Evolutionary conservation across 768 basidiomycete species (phyloP).

Genomic region (Mycena albidolilacea): DNA sequence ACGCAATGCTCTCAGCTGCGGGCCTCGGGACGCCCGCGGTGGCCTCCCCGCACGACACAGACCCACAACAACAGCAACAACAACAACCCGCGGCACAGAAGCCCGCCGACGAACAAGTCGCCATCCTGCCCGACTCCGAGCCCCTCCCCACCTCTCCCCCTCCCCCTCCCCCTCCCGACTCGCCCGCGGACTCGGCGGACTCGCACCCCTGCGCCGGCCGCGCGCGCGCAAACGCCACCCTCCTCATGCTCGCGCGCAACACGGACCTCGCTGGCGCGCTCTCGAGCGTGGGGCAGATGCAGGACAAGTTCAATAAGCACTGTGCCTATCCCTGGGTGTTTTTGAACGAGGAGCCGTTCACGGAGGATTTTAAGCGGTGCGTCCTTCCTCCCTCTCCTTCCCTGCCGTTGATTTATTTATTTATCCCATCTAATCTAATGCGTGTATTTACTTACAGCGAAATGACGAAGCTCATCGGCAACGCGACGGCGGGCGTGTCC

Average conservation of each 20-base stretch:
- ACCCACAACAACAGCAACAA: too few relatives aligned
- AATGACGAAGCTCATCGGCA: slow-evolving; percentile 21
- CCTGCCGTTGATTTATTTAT: too few relatives aligned
- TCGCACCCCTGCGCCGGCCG: slow-evolving; percentile 5
- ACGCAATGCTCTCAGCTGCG: not conserved
- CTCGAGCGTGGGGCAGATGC: slow-evolving; percentile 67
- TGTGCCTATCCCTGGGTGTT: slow-evolving; percentile 76
- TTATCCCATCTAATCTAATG: not conserved
- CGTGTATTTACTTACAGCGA: not conserved
- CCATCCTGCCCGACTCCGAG: not conserved
- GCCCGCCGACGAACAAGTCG: too few relatives aligned
- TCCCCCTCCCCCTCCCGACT: not conserved
- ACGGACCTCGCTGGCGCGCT: slow-evolving; percentile 61
- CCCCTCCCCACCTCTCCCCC: not conserved
- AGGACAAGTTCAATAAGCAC: slow-evolving; percentile 72
- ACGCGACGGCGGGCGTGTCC: slow-evolving; percentile 7
- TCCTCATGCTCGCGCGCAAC: slow-evolving; percentile 70
- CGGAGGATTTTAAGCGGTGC: slow-evolving; percentile 65
- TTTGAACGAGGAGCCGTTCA: slow-evolving; percentile 74
- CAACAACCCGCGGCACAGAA: too few relatives aligned
- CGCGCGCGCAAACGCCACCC: slow-evolving; percentile 66
- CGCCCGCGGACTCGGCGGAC: not conserved
- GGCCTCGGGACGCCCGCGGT: too few relatives aligned
- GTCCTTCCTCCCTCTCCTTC: not conserved
- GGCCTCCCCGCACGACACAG: too few relatives aligned